Conservation (phyloP, 2,329 filamentous ascomycete genomes). For the Curvularia spicifera region DNA sequence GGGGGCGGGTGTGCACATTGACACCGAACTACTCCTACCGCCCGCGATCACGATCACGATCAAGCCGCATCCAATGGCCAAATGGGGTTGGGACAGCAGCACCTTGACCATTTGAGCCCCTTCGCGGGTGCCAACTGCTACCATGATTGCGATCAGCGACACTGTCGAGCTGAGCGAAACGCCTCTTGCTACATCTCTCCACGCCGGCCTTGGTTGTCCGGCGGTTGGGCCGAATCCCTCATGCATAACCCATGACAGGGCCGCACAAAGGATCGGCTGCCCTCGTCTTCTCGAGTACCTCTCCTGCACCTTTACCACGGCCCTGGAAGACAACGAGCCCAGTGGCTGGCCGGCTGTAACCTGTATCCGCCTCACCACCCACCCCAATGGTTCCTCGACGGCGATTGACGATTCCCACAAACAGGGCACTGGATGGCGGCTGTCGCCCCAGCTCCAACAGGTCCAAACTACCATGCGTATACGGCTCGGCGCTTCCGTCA, state of each 20-base stretch:
- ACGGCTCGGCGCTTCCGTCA: conserved; percentile 24
- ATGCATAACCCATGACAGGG: conserved; percentile 6
- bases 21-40: no score
- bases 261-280: conserved; percentile 30
- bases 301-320: conserved; percentile 16
- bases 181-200: background rate
- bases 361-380: conserved; percentile 22
- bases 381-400: conserved; percentile 22
- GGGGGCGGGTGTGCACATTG: background rate
- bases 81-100: background rate
- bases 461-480: no score
- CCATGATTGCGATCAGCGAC: background rate
- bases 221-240: background rate
- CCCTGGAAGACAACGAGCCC: conserved; percentile 17
- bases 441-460: no score
- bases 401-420: conserved; percentile 16
- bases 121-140: background rate
- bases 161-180: no score
- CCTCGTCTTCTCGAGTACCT: conserved; percentile 17
- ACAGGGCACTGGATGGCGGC: background rate
- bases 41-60: conserved; percentile 11
- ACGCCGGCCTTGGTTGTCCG: background rate
- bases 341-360: conserved; percentile 17
- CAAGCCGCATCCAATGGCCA: background rate
- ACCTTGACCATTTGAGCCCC: background rate